These are phyloP conservation scores for Pythium coloratum DNA, from an alignment of 352 stramenopile genomes.

Conservation along the genomic window DNA sequence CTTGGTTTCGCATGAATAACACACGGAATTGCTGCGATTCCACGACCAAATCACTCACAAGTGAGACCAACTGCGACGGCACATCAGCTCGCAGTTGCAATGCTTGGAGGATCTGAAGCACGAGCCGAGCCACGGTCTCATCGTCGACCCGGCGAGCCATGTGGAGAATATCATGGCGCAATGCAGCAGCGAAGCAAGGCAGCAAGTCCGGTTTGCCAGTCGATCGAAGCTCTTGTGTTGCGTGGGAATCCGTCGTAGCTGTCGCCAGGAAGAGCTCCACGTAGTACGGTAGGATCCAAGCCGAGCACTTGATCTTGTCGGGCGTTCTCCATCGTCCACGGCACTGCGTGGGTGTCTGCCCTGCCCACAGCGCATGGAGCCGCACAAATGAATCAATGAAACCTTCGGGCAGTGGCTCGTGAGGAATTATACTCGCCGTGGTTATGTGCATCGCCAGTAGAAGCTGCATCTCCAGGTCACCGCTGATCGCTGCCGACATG, in stretches of 20 bases:
- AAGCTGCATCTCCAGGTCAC: conserved; percentile 43
- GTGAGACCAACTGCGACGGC: conserved; percentile 36
- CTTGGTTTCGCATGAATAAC: conserved; percentile 50
- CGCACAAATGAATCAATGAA: conserved; percentile 39
- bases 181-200: conserved; percentile 32
- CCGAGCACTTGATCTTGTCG: conserved; percentile 16
- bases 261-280: conserved; percentile 22
- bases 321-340: conserved; percentile 14
- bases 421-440: conserved; percentile 37
- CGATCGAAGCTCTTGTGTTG: neutral
- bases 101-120: conserved; percentile 52
- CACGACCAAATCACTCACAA: conserved; percentile 44
- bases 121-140: conserved; percentile 35
- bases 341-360: conserved; percentile 3
- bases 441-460: conserved; percentile 29
- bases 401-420: conserved; percentile 41
- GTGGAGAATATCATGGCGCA: conserved; percentile 42
- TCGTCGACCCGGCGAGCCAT: conserved; percentile 43
- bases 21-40: conserved; percentile 36
- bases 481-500: neutral
- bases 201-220: conserved; percentile 20
- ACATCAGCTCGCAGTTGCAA: conserved; percentile 38
- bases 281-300: conserved; percentile 21
- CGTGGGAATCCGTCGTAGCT: conserved; percentile 11
- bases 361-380: conserved; percentile 33